A percentile compares a stretch with the other conserved stretches of the same genome.
phyloP scores from a whole-genome alignment of 2,329 filamentous ascomycete genomes.

The Falciphora oryzae region DNA sequence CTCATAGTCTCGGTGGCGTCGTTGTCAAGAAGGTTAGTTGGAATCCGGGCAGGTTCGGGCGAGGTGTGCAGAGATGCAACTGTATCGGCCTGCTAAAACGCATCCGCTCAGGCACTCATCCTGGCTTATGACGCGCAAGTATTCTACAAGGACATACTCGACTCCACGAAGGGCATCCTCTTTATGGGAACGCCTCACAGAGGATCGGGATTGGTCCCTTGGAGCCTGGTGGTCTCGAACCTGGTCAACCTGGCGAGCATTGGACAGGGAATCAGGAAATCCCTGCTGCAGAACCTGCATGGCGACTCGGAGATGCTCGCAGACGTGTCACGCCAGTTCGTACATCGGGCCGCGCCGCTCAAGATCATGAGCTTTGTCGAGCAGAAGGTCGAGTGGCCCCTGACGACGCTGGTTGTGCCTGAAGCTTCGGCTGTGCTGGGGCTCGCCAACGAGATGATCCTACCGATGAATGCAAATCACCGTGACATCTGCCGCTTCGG shows the following conservation, averaged over 20 bases:
- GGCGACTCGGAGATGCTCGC: background rate
- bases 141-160: background rate
- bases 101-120: background rate
- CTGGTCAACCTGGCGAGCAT: background rate
- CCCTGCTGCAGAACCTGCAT: background rate
- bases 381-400: background rate
- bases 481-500: slow-evolving; percentile 1
- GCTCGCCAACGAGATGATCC: slow-evolving; percentile 3
- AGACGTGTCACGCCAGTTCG: background rate
- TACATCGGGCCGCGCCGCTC: background rate
- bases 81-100: background rate
- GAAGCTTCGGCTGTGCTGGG: background rate
- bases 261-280: background rate
- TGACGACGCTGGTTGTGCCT: background rate
- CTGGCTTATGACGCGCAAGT: background rate
- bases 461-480: background rate
- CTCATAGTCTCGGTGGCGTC: slow-evolving; percentile 1
- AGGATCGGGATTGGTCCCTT: background rate
- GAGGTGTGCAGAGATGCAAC: background rate
- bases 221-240: background rate
- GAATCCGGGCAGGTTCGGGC: background rate
- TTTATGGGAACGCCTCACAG: slow-evolving; percentile 3
- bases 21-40: slow-evolving; percentile 3
- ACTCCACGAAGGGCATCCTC: background rate
- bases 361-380: slow-evolving; percentile 5